Percentiles rank a stretch among this genome's conserved stretches.
These are phyloP conservation scores for Sporothrix euskadiensis DNA, from an alignment of 2,329 filamentous ascomycete species.

Conservation along the genomic window DNA sequence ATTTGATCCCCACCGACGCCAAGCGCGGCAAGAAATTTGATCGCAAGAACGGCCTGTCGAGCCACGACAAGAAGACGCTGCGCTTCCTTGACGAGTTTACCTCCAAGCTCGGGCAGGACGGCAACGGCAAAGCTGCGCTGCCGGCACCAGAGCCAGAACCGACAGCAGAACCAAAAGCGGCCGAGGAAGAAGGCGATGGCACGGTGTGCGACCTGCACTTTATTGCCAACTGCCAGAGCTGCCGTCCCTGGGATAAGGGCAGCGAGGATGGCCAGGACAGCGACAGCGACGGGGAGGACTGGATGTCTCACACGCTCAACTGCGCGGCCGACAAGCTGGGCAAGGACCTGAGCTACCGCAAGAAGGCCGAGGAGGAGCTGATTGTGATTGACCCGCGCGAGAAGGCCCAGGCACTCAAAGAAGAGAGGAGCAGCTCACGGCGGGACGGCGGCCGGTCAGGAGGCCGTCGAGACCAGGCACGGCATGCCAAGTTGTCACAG, in stretches of 20 bases:
- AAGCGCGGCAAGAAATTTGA: slow-evolving; percentile 69
- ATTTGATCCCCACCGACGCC: slow-evolving; percentile 71
- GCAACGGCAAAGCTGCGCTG: slow-evolving; percentile 28
- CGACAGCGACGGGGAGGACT: slow-evolving; percentile 66
- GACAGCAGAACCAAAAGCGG: slow-evolving; percentile 32
- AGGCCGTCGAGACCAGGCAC: slow-evolving; percentile 59
- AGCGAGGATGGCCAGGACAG: slow-evolving; percentile 40
- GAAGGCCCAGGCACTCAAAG: slow-evolving; percentile 71
- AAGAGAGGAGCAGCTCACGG: slow-evolving; percentile 61
- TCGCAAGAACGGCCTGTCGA: slow-evolving; percentile 51
- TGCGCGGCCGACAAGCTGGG: slow-evolving; percentile 89
- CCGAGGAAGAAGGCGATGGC: slow-evolving; percentile 21
- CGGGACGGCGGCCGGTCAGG: slow-evolving; percentile 45
- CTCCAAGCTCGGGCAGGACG: slow-evolving; percentile 65
- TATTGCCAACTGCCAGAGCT: slow-evolving; percentile 92
- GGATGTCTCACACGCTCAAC: slow-evolving; percentile 82
- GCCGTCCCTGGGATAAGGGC: slow-evolving; percentile 75
- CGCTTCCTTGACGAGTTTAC: slow-evolving; percentile 78
- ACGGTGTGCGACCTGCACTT: slow-evolving; percentile 88
- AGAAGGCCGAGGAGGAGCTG: slow-evolving; percentile 86
- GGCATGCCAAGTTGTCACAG: slow-evolving; percentile 58
- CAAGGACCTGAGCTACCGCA: slow-evolving; percentile 87
- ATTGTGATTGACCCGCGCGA: slow-evolving; percentile 91
- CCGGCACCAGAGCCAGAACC: slow-evolving; percentile 26
- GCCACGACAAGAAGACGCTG: slow-evolving; percentile 64